Percentiles rank a stretch among this genome's conserved stretches.
Evolutionary conservation across 2,329 filamentous ascomycete genomes (phyloP).

Genomic region (Penicillium rolfsii): DNA sequence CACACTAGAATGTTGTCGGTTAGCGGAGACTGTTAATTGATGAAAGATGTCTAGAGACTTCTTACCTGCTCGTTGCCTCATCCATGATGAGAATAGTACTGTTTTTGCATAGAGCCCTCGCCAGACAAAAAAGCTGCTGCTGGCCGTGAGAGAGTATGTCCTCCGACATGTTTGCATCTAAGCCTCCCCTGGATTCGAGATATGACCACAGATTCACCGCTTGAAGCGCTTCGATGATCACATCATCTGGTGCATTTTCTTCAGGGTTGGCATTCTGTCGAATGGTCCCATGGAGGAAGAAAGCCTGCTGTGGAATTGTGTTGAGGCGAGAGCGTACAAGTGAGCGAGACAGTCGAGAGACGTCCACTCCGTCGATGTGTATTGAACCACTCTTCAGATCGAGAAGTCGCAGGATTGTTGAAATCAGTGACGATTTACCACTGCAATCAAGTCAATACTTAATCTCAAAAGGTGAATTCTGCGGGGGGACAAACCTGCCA

Average conservation of each 20-base stretch:
- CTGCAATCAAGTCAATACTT: slow-evolving; percentile 12
- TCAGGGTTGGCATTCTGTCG: slow-evolving; percentile 25
- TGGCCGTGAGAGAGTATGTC: slow-evolving; percentile 55
- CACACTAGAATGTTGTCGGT: slow-evolving; percentile 43
- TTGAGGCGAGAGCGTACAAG: slow-evolving; percentile 32
- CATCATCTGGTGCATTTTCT: slow-evolving; percentile 19
- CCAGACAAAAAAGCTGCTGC: slow-evolving; percentile 62
- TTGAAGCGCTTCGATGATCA: slow-evolving; percentile 30
- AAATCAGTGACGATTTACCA: slow-evolving; percentile 36
- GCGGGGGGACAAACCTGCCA: slow-evolving; percentile 30
- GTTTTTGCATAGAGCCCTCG: slow-evolving; percentile 55
- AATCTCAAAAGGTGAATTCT: neutral
- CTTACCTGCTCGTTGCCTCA: slow-evolving; percentile 31
- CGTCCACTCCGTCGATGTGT: slow-evolving; percentile 33
- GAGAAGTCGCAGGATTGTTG: slow-evolving; percentile 33
- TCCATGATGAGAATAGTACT: slow-evolving; percentile 32
- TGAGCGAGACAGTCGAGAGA: slow-evolving; percentile 26
- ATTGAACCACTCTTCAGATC: slow-evolving; percentile 34
- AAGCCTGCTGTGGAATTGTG: slow-evolving; percentile 37
- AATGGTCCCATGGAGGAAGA: slow-evolving; percentile 31
- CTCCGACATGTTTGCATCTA: slow-evolving; percentile 41
- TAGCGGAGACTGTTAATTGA: neutral
- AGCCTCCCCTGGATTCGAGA: slow-evolving; percentile 33
- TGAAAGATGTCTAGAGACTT: too few relatives aligned
- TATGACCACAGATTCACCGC: slow-evolving; percentile 34